phyloP scores from a whole-genome alignment of 495 filamentous ascomycete genomes.

The Lepraria neglecta region DNA sequence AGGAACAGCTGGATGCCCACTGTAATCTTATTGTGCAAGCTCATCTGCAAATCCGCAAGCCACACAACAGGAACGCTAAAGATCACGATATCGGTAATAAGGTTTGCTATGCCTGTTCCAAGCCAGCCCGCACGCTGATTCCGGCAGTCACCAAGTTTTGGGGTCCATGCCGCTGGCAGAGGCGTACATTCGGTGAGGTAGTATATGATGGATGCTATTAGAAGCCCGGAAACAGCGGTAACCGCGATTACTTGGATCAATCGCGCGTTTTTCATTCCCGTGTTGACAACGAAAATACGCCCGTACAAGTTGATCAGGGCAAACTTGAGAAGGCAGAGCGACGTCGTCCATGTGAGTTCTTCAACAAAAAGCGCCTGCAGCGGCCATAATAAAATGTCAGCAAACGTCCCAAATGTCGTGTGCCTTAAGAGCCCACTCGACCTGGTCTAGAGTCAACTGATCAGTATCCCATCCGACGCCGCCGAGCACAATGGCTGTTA shows the following conservation, averaged over 20 bases:
- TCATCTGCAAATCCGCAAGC: conserved; percentile 19
- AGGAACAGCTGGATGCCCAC: conserved; percentile 17
- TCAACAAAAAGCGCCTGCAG: conserved; percentile 16
- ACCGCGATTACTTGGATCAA: conserved; percentile 5
- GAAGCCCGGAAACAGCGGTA: conserved; percentile 11
- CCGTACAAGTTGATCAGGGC: conserved; percentile 15
- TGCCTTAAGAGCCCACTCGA: conserved; percentile 16
- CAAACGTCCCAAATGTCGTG: not conserved
- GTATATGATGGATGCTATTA: conserved; percentile 14
- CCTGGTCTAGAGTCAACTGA: conserved; percentile 10
- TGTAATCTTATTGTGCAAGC: conserved; percentile 17
- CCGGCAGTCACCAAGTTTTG: conserved; percentile 9
- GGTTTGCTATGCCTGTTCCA: conserved; percentile 18
- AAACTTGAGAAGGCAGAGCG: conserved; percentile 20
- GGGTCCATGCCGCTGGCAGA: conserved; percentile 14
- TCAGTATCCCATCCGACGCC: conserved; percentile 20
- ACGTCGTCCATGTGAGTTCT: conserved; percentile 21
- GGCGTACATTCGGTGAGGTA: conserved; percentile 16
- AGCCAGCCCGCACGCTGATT: conserved; percentile 15
- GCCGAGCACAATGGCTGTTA: conserved; percentile 15
- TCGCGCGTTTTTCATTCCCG: conserved; percentile 2
- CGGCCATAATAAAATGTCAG: not conserved
- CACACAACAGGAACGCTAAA: conserved; percentile 19
- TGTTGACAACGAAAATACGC: conserved; percentile 13
- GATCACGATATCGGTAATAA: conserved; percentile 19